Evolutionary conservation across 148 eudicot genomes (phyloP).

Genomic region (Heliosperma pusillum): DNA sequence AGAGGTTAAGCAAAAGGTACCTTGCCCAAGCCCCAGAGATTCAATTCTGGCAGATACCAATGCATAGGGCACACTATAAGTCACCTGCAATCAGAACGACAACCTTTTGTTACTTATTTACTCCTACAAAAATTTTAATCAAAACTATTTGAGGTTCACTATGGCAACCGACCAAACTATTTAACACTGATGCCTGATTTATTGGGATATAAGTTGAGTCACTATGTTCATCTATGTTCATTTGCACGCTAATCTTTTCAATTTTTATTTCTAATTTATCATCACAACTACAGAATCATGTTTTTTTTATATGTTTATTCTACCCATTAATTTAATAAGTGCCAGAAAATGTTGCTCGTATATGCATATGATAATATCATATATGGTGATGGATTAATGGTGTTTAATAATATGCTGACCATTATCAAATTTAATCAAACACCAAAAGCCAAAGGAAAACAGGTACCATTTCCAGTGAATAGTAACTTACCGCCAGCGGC

Average conservation of each 20-base stretch:
- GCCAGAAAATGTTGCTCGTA: neutral
- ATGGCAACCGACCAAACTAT: no score
- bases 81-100: conserved; percentile 58
- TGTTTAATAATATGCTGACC: neutral
- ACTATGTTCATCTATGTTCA: no score
- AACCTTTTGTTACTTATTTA: neutral
- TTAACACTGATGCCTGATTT: no score
- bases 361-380: neutral
- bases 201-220: no score
- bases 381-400: no score
- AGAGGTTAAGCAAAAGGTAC: conserved; percentile 32
- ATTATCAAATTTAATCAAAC: neutral
- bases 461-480: neutral
- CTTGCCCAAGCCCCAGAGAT: conserved; percentile 93
- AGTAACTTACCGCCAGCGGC: conserved; percentile 82
- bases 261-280: no score
- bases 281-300: no score
- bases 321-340: neutral
- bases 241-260: no score
- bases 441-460: neutral
- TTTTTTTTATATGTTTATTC: no score
- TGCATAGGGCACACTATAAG: conserved; percentile 97
- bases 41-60: conserved; percentile 58
- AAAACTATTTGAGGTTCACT: no score
- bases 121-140: neutral